Evolutionary conservation across 345 rosid species (phyloP), one percentile per base, ranked within the genome.

Genomic region (Moricandia moricandioides): DNA sequence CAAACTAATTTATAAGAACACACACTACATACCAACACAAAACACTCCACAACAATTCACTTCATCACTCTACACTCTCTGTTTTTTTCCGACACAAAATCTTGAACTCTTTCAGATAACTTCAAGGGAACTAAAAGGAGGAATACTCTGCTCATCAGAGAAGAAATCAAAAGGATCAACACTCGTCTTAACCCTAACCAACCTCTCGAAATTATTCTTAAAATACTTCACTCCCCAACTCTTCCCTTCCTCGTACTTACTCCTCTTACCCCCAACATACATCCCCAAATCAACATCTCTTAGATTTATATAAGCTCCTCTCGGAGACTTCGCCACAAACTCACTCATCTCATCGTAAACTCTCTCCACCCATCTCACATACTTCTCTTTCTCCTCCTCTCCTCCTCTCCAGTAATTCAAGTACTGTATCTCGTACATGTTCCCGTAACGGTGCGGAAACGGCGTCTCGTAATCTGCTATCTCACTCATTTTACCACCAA

Each of bases 401-500:
- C 51, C 52, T 18, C 79, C 82, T 82, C 79, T 10, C 93, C 91
- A 88, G 16, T 47, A 80, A 18, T 68, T 79, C n/a, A 83, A 70
- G 59, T 89, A 89, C 65, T 87, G 91, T 33, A 87, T 76, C 79
- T 84, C 84, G 79, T 77, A 89, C 26, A 80, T 7, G 58, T 85
- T 84, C 7, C 88, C 93, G 6, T 76, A 67, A 60, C 91, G 73
- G 33, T 87, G 88, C 0, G 91, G 87, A 69, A 87, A 85, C 12
- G 93, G 79, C 12, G 85, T 83, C 7, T 64, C 80, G 0, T 78
- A 26, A 1, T 64, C 81, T 1, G 61, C 8, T 10, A 87, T 74
- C 35, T 88, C 85, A 66, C 69, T 75, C 89, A 85, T 87, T 75
- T 18, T 82, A 7, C 93, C 98, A 14, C 98, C 98, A 18, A 88